Percentiles rank a stretch among this genome's conserved stretches.
Evolutionary conservation across 768 basidiomycete genomes (phyloP).

Genomic region (Chiua virens): DNA sequence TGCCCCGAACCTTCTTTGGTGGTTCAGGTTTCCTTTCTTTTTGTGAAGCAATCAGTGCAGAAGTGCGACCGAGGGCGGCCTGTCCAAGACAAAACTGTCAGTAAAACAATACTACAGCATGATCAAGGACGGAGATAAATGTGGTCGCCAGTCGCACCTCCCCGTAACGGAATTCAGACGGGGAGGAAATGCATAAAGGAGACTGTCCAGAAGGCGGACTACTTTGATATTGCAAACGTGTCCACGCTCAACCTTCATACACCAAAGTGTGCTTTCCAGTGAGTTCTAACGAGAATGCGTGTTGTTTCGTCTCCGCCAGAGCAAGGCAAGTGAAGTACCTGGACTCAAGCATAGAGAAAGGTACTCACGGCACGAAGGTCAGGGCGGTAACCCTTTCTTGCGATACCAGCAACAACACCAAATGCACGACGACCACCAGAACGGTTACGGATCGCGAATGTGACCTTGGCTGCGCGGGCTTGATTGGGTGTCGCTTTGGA

Average conservation of each 20-base stretch:
- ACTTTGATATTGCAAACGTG: constrained; percentile 78
- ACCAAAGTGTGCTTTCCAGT: constrained; percentile 60
- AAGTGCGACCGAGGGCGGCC: constrained; percentile 77
- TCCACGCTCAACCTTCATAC: constrained; percentile 91
- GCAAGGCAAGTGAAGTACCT: not conserved
- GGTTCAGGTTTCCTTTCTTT: constrained; percentile 67
- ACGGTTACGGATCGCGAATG: constrained; percentile 58
- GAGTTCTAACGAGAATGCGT: constrained; percentile 93
- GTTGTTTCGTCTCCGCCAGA: constrained; percentile 7
- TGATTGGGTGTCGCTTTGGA: constrained; percentile 52
- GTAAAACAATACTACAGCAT: constrained; percentile 49
- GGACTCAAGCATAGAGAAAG: not conserved
- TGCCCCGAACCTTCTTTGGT: constrained; percentile 68
- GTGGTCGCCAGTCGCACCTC: constrained; percentile 35
- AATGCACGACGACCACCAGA: constrained; percentile 71
- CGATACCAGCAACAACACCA: constrained; percentile 58
- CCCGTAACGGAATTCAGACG: constrained; percentile 21
- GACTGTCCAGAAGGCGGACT: constrained; percentile 23
- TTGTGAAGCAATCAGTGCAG: constrained; percentile 68
- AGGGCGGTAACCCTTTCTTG: constrained; percentile 72
- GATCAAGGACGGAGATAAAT: constrained; percentile 8
- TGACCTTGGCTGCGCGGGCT: constrained; percentile 49
- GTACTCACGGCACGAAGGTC: constrained; percentile 74
- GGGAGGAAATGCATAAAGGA: constrained; percentile 25
- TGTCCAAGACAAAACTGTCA: constrained; percentile 32